phyloP scores from a whole-genome alignment of 2,329 filamentous ascomycete genomes.

The Karstenula rhodostoma region DNA sequence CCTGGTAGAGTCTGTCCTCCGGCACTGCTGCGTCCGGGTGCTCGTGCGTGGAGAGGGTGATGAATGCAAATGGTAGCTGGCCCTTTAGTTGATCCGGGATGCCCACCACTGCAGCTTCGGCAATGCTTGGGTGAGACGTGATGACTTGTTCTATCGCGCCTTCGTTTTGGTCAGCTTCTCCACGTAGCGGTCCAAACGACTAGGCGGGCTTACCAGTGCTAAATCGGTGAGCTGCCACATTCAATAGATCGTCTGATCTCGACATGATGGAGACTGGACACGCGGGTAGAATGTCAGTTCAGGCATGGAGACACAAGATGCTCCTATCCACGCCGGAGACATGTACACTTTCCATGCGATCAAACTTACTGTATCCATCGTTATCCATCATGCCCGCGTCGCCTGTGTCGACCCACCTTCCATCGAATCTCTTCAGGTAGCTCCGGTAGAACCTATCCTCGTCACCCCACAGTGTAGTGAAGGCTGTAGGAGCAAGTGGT shows the following conservation, averaged over 20 bases:
- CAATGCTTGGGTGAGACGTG: constrained; percentile 78
- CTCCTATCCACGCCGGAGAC: neutral
- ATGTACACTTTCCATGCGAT: neutral
- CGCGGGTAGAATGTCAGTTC: neutral
- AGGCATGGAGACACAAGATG: neutral
- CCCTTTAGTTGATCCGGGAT: constrained; percentile 89
- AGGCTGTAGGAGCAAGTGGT: constrained; percentile 84
- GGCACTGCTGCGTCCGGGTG: constrained; percentile 63
- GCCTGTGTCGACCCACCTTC: constrained; percentile 88
- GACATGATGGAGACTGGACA: constrained; percentile 65
- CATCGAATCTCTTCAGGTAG: constrained; percentile 82
- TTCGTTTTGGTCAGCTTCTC: constrained; percentile 51
- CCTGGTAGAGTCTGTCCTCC: constrained; percentile 59
- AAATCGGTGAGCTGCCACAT: constrained; percentile 92
- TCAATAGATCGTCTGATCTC: constrained; percentile 84
- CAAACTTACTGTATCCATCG: constrained; percentile 63
- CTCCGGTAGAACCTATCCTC: constrained; percentile 85
- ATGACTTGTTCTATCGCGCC: constrained; percentile 92
- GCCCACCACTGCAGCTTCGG: constrained; percentile 85
- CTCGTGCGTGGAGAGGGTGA: constrained; percentile 66
- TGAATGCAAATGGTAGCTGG: constrained; percentile 89
- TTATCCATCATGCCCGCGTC: constrained; percentile 87
- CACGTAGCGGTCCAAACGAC: neutral
- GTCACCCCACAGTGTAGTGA: constrained; percentile 86
- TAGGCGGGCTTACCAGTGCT: constrained; percentile 72